Evolutionary conservation across 345 rosid species (phyloP).

Genomic region (Sonneratia alba): DNA sequence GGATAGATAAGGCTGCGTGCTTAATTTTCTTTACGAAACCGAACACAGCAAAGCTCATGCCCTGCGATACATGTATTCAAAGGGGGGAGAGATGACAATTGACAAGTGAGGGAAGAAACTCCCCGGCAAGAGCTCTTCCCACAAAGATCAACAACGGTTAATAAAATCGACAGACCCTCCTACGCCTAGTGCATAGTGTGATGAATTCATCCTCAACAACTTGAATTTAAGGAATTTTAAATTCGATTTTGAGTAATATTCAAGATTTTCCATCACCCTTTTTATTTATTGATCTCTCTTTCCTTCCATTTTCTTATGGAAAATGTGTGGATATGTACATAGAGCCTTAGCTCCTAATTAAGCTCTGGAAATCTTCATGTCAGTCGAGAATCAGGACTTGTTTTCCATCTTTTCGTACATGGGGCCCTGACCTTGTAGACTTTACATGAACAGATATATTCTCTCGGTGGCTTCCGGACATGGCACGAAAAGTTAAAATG

Average conservation of each 20-base stretch:
- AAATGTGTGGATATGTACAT: too few relatives aligned
- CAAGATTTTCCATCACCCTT: too few relatives aligned
- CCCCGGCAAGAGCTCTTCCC: background rate
- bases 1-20: background rate
- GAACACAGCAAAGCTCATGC: background rate
- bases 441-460: background rate
- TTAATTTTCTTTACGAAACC: background rate
- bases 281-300: too few relatives aligned
- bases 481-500: background rate
- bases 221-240: too few relatives aligned
- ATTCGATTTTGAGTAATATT: too few relatives aligned
- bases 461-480: conserved; percentile 4
- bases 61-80: background rate
- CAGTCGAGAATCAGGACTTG: background rate
- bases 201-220: too few relatives aligned
- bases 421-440: background rate
- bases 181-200: too few relatives aligned
- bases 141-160: background rate
- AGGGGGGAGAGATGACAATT: background rate
- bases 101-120: background rate
- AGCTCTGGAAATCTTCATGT: background rate
- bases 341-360: background rate
- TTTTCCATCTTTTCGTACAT: background rate
- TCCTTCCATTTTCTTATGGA: too few relatives aligned
- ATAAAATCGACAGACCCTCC: background rate